Evolutionary conservation across 805 yeast species (phyloP).

Genomic region (Maudiozyma bulderi): DNA sequence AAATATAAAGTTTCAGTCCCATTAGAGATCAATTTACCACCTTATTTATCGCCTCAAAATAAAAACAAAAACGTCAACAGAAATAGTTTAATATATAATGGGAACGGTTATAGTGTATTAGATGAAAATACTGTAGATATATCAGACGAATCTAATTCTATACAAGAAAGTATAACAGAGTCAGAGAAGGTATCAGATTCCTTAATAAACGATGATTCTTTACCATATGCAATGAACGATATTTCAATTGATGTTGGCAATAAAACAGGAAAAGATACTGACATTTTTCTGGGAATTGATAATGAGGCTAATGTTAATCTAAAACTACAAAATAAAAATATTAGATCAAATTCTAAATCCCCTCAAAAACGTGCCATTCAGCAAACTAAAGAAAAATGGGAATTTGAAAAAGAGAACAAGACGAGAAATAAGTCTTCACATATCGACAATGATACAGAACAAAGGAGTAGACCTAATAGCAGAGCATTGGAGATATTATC

Average conservation of each 20-base stretch:
- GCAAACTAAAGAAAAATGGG: background rate
- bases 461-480: background rate
- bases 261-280: constrained; percentile 11
- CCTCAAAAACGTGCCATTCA: background rate
- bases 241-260: constrained; percentile 17
- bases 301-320: constrained; percentile 26
- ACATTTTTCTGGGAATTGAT: constrained; percentile 23
- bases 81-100: constrained; percentile 30
- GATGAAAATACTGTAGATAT: constrained; percentile 1
- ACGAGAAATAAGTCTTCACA: no score
- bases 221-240: constrained; percentile 23
- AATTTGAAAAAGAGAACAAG: background rate
- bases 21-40: constrained; percentile 31
- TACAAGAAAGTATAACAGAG: background rate
- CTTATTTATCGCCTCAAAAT: constrained; percentile 30
- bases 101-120: constrained; percentile 28
- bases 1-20: constrained; percentile 30
- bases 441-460: background rate
- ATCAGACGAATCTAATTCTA: background rate
- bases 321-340: constrained; percentile 22
- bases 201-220: constrained; percentile 12
- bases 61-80: constrained; percentile 19
- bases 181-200: constrained; percentile 1
- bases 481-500: constrained; percentile 17
- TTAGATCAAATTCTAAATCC: constrained; percentile 6